A percentile compares a stretch with the other conserved stretches of the same genome.
Evolutionary conservation across 768 basidiomycete species (phyloP).

Genomic region (Mycena floridula): DNA sequence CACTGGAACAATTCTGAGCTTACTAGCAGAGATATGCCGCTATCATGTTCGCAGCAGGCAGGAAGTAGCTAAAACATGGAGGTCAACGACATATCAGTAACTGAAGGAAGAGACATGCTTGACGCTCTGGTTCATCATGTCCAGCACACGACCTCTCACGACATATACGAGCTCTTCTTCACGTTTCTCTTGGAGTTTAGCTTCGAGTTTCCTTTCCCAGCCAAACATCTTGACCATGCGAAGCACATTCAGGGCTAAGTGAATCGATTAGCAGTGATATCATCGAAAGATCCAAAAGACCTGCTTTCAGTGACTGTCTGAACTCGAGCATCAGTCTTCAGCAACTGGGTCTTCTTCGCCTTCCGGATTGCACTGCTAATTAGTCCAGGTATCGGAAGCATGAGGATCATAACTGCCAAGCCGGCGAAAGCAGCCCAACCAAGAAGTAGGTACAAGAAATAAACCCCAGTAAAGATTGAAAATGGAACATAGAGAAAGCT

Average conservation of each 20-base stretch:
- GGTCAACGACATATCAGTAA: too few species aligned
- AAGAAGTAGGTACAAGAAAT: conserved; percentile 23
- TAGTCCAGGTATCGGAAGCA: conserved; percentile 36
- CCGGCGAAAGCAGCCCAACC: conserved; percentile 37
- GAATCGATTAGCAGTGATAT: conserved; percentile 8
- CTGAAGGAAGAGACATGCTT: too few species aligned
- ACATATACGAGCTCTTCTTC: conserved; percentile 3
- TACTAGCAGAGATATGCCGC: too few species aligned
- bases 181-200: conserved; percentile 1
- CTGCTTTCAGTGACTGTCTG: conserved; percentile 38
- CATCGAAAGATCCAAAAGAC: conserved; percentile 23
- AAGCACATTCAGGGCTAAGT: conserved; percentile 30
- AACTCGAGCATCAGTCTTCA: conserved; percentile 41
- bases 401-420: conserved; percentile 31
- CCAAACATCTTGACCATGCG: conserved; percentile 43
- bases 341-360: conserved; percentile 26
- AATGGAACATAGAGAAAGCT: conserved; percentile 17
- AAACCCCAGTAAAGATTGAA: conserved; percentile 13
- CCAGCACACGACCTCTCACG: background rate
- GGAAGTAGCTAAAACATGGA: too few species aligned
- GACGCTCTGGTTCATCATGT: background rate
- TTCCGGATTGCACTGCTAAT: conserved; percentile 30
- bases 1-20: too few species aligned
- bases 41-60: too few species aligned
- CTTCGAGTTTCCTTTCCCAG: conserved; percentile 1